Evolutionary conservation across 352 stramenopile species (phyloP).

Genomic region (Blastocystis sp.): DNA sequence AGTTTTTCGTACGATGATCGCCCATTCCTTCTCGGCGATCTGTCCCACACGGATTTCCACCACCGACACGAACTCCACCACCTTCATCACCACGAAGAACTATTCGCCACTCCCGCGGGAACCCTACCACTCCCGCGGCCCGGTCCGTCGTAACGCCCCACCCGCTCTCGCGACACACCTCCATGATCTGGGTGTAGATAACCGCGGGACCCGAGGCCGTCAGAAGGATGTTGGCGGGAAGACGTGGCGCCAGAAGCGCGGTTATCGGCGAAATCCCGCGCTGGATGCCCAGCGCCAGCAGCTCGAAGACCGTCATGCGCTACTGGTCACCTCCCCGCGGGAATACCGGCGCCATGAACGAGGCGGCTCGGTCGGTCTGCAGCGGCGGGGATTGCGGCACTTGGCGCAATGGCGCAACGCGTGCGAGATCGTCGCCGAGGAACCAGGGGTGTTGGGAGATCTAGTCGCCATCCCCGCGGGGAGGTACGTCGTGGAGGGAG

Average conservation of each 20-base stretch:
- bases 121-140: not conserved
- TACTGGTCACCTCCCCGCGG: not conserved
- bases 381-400: not conserved
- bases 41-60: not conserved
- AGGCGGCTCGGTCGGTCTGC: not conserved
- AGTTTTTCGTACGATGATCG: slow-evolving; percentile 2
- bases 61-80: slow-evolving; percentile 34
- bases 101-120: not conserved
- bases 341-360: not conserved
- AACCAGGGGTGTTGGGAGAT: slow-evolving; percentile 79
- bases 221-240: slow-evolving; percentile 1
- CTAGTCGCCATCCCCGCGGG: not conserved
- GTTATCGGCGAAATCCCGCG: not conserved
- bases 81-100: slow-evolving; percentile 46
- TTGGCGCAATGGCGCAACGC: not conserved
- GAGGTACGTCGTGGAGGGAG: slow-evolving; percentile 66
- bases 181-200: slow-evolving; percentile 37
- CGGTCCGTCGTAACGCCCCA: slow-evolving; percentile 13
- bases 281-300: slow-evolving; percentile 9
- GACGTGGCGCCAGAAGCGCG: not conserved
- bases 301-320: not conserved
- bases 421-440: not conserved
- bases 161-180: slow-evolving; percentile 1
- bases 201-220: not conserved
- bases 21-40: slow-evolving; percentile 3